Percentiles rank a stretch among this genome's conserved stretches.
Evolutionary conservation across 805 yeast genomes (phyloP).

Genomic region (Lipomyces chichibuensis): DNA sequence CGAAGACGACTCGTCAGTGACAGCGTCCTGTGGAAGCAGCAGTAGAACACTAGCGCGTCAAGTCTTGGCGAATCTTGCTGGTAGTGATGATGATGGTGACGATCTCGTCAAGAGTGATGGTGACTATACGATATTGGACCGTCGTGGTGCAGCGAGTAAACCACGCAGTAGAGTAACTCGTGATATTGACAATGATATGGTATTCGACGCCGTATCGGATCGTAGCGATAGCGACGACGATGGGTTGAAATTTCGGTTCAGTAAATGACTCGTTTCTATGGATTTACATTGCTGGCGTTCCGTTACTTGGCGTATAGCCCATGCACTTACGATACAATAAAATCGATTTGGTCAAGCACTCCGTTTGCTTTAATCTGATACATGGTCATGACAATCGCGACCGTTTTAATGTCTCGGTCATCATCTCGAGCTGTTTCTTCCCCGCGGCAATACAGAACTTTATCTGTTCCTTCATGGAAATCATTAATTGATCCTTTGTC

Average conservation of each 20-base stretch:
- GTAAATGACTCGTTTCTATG: slow-evolving; percentile 1
- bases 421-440: slow-evolving; percentile 21
- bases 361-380: background rate
- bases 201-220: background rate
- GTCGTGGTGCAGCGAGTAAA: background rate
- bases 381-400: slow-evolving; percentile 10
- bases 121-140: background rate
- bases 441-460: slow-evolving; percentile 22
- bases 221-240: slow-evolving; percentile 12
- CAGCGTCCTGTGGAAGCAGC: background rate
- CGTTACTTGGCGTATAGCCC: background rate
- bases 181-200: background rate
- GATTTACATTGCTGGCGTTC: background rate
- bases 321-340: background rate
- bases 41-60: background rate
- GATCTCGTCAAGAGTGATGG: slow-evolving; percentile 1
- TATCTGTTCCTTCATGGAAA: slow-evolving; percentile 13
- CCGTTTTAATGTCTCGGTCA: slow-evolving; percentile 20
- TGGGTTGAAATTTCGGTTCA: slow-evolving; percentile 20
- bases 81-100: slow-evolving; percentile 8
- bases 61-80: background rate
- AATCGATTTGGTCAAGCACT: background rate
- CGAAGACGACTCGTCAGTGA: background rate
- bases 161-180: background rate
- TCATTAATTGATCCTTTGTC: background rate